Percentiles rank a stretch among this genome's conserved stretches.
Evolutionary conservation across 805 yeast species (phyloP).

Genomic region (Lachancea fermentati): DNA sequence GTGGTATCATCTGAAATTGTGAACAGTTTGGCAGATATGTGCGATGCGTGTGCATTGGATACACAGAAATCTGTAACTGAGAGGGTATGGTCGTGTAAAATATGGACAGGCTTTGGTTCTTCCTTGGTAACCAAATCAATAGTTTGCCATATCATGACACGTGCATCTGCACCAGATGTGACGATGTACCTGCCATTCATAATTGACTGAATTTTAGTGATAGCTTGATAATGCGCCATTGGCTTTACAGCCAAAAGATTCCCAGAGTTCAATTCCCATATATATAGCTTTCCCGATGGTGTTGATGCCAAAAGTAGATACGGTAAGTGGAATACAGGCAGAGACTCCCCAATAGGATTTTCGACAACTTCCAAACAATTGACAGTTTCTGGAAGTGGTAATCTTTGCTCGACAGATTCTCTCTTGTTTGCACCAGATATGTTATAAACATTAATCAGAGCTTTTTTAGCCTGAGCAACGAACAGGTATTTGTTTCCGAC

Average conservation of each 20-base stretch:
- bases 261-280: conserved; percentile 86
- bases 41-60: conserved; percentile 38
- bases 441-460: conserved; percentile 66
- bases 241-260: conserved; percentile 63
- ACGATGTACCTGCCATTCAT: conserved; percentile 60
- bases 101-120: conserved; percentile 50
- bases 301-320: conserved; percentile 65
- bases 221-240: conserved; percentile 72
- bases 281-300: conserved; percentile 59
- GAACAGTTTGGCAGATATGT: conserved; percentile 54
- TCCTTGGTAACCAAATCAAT: conserved; percentile 44
- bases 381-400: conserved; percentile 80
- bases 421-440: conserved; percentile 35
- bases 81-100: conserved; percentile 53
- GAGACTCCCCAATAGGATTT: conserved; percentile 18
- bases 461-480: conserved; percentile 63
- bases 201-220: conserved; percentile 54
- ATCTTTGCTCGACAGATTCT: conserved; percentile 63
- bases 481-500: conserved; percentile 56
- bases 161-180: conserved; percentile 77
- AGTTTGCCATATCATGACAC: conserved; percentile 70
- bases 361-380: conserved; percentile 38
- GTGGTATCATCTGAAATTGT: conserved; percentile 74
- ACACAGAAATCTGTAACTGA: conserved; percentile 39
- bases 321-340: conserved; percentile 45